These are phyloP conservation scores for California macrophylla DNA, from an alignment of 441 rosid species.

Conservation along the genomic window DNA sequence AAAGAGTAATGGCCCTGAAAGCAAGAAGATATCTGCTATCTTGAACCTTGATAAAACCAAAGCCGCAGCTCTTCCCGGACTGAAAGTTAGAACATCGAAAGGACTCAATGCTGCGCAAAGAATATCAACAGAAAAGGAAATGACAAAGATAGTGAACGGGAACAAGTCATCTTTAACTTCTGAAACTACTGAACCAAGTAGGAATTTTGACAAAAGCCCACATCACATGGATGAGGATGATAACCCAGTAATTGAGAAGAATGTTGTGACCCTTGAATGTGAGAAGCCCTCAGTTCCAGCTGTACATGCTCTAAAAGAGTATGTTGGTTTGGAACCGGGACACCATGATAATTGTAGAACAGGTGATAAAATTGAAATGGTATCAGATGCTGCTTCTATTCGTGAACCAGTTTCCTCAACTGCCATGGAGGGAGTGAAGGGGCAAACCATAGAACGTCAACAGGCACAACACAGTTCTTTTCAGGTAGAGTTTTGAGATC, in stretches of 20 bases:
- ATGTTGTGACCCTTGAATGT: slow-evolving; percentile 57
- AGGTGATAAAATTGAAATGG: slow-evolving; percentile 26
- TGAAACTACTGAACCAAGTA: slow-evolving; percentile 28
- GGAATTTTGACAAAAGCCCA: slow-evolving; percentile 28
- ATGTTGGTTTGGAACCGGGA: slow-evolving; percentile 24
- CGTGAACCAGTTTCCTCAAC: background rate
- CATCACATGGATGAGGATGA: slow-evolving; percentile 46
- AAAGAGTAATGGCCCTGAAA: slow-evolving; percentile 47
- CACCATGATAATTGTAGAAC: slow-evolving; percentile 14
- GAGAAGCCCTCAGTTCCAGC: slow-evolving; percentile 42
- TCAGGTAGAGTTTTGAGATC: slow-evolving; percentile 35
- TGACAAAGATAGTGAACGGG: slow-evolving; percentile 24
- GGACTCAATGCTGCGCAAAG: slow-evolving; percentile 27
- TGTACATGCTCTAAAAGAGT: slow-evolving; percentile 28
- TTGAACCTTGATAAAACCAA: slow-evolving; percentile 70
- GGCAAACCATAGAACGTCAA: slow-evolving; percentile 21
- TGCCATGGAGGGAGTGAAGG: slow-evolving; percentile 28
- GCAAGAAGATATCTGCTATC: slow-evolving; percentile 74
- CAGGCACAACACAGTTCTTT: slow-evolving; percentile 26
- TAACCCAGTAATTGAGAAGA: slow-evolving; percentile 60
- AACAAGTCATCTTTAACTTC: slow-evolving; percentile 30
- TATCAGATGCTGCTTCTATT: slow-evolving; percentile 28
- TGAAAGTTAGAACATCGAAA: slow-evolving; percentile 52
- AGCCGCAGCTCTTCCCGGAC: slow-evolving; percentile 85
- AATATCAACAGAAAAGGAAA: slow-evolving; percentile 33